Conservation (phyloP, 192 early-diverging fungal genomes). For the Umbelopsis ramanniana region DNA sequence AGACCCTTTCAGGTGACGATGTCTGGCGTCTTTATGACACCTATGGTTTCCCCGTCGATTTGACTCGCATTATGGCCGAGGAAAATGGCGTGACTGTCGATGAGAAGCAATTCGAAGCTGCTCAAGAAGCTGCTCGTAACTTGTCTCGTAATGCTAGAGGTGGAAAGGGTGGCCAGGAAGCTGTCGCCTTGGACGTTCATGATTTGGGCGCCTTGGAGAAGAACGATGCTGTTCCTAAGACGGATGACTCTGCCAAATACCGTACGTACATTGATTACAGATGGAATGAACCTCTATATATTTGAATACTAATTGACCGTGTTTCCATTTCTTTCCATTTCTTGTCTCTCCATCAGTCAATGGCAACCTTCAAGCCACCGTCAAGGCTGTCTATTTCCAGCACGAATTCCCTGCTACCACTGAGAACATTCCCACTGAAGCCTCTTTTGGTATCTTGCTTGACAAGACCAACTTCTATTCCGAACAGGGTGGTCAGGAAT, state of each 20-base stretch:
- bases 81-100: slow-evolving; percentile 87
- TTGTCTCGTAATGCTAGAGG: slow-evolving; percentile 63
- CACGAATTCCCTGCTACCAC: slow-evolving; percentile 53
- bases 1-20: slow-evolving; percentile 78
- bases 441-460: slow-evolving; percentile 84
- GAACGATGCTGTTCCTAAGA: slow-evolving; percentile 70
- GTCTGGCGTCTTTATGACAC: slow-evolving; percentile 99
- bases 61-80: slow-evolving; percentile 98
- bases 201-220: slow-evolving; percentile 86
- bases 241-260: slow-evolving; percentile 90
- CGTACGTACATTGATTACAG: slow-evolving; percentile 36
- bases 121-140: slow-evolving; percentile 80
- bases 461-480: slow-evolving; percentile 98
- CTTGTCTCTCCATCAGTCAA: slow-evolving; percentile 35
- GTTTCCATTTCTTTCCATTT: slow-evolving; percentile 23
- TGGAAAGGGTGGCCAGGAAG: slow-evolving; percentile 54
- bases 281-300: too few species aligned
- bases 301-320: neutral
- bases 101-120: slow-evolving; percentile 79
- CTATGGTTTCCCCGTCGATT: slow-evolving; percentile 97
- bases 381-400: slow-evolving; percentile 81
- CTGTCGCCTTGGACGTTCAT: slow-evolving; percentile 89
- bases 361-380: slow-evolving; percentile 70
- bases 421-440: slow-evolving; percentile 54
- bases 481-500: slow-evolving; percentile 95